These are phyloP conservation scores for Thalassia testudinum DNA, from an alignment of 116 monocot species.

Conservation along the genomic window DNA sequence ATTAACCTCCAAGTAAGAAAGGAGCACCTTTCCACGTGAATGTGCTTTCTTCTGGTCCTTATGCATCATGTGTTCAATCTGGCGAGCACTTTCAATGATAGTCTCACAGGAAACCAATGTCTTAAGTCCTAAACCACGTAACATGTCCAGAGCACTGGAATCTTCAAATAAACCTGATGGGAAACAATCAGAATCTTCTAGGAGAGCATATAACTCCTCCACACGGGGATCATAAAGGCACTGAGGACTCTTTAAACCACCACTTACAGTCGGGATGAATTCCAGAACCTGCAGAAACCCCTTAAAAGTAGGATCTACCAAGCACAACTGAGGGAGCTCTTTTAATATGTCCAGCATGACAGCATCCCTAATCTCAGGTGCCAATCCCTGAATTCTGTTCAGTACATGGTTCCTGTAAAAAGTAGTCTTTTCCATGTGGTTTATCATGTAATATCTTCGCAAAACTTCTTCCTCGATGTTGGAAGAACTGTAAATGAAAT, in stretches of 20 bases:
- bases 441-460: constrained; percentile 48
- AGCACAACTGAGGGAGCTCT: constrained; percentile 80
- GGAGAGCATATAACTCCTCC: constrained; percentile 69
- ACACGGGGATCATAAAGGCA: constrained; percentile 93
- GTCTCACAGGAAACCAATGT: constrained; percentile 76
- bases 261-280: constrained; percentile 72
- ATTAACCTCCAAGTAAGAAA: constrained; percentile 92
- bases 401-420: constrained; percentile 66
- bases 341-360: constrained; percentile 65
- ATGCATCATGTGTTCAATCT: constrained; percentile 70
- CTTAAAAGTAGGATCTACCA: constrained; percentile 57
- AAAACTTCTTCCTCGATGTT: constrained; percentile 60
- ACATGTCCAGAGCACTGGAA: constrained; percentile 63
- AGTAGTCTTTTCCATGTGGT: constrained; percentile 42
- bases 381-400: constrained; percentile 44
- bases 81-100: constrained; percentile 68
- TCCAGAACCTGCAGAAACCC: constrained; percentile 34
- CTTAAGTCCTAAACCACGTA: constrained; percentile 63
- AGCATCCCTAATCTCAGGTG: constrained; percentile 57
- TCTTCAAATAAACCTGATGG: constrained; percentile 71
- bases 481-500: constrained; percentile 60
- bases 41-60: constrained; percentile 71
- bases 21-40: constrained; percentile 70
- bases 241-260: constrained; percentile 47
- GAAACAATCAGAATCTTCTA: constrained; percentile 79